Percentiles rank a stretch among this genome's conserved stretches.
phyloP scores from a whole-genome alignment of 2,329 filamentous ascomycete genomes.

The Xylaria sp. region DNA sequence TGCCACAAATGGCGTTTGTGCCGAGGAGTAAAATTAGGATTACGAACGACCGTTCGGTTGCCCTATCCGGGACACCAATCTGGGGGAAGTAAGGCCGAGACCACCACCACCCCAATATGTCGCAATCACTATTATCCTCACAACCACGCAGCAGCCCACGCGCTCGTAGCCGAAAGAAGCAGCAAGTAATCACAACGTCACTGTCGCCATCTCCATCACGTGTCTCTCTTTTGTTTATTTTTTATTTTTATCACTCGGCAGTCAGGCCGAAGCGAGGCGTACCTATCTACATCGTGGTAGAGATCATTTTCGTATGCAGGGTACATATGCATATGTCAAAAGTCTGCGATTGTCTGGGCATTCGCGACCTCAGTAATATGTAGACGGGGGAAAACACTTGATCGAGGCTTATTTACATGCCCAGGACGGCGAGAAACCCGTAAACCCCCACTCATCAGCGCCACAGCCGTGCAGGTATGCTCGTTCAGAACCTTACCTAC shows the following conservation, averaged over 20 bases:
- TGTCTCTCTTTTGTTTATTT: too few species aligned
- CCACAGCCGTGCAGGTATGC: too few species aligned
- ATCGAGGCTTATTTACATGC: too few species aligned
- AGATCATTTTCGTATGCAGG: background rate
- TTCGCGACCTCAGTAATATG: too few species aligned
- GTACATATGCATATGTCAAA: background rate
- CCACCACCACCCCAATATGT: constrained; percentile 13
- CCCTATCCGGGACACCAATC: constrained; percentile 23
- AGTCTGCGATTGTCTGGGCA: too few species aligned
- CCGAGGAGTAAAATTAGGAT: constrained; percentile 24
- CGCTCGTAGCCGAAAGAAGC: constrained; percentile 9
- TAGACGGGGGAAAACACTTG: too few species aligned
- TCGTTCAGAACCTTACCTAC: too few species aligned
- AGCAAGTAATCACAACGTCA: constrained; percentile 16
- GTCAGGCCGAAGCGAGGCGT: background rate
- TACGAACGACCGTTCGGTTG: constrained; percentile 21
- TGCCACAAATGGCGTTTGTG: constrained; percentile 6
- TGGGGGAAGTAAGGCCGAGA: constrained; percentile 26
- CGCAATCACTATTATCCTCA: constrained; percentile 4
- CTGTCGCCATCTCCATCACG: constrained; percentile 1
- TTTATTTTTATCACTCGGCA: too few species aligned
- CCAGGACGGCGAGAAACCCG: too few species aligned
- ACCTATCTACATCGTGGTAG: background rate
- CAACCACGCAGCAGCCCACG: constrained; percentile 1
- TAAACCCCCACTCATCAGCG: too few species aligned